Base-by-base conservation (phyloP, 129 eudicot genomes). In the Silybum marianum region DNA sequence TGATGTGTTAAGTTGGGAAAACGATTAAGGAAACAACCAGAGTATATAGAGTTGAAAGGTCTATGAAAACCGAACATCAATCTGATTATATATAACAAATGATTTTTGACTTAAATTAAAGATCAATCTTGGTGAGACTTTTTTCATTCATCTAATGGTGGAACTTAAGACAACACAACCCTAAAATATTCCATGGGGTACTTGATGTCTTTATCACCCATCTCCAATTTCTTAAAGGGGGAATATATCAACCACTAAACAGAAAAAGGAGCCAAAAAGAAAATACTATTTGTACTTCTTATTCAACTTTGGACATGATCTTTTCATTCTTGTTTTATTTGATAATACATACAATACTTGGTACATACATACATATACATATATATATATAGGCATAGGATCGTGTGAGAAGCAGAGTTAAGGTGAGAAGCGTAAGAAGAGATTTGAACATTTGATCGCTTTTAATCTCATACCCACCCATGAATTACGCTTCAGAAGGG, bases 211-310 rank as follows among this genome's bases (percentile, higher is more conserved):
- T 68, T 82, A 34, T 75, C 76, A 23, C 24, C 82, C 74, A 30
- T 83, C 74, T 63, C 34, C 63, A 83, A 63, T 72, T 62, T 83
- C 83, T 83, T 77, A 58, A 71, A 60, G 78, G 78, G 9, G 38
- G 69, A 71, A 79, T 77, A 77, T 83, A 71, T 58, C 71, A 83
- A 77, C 73, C 82, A 83, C 65, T 16, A 83, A 77, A 71, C 63
- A 72, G 83, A 78, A 76, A 68, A 81, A 73, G n/a, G 38, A 65
- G 54, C 74, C 89, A 58, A 86, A 86, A 71, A 73, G 82, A 73
- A 72, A 80, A 38, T 66, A 54, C 76, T 80, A 76, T 73, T 80
- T 84, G 84, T 76, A 51, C 76, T 77, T 72, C 23, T 69, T 9
- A 26, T 36, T 44, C 28, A 65, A 65, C 69, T 69, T 78, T 44